phyloP scores from a whole-genome alignment of 2,329 filamentous ascomycete species.

The Botrytis porri region DNA sequence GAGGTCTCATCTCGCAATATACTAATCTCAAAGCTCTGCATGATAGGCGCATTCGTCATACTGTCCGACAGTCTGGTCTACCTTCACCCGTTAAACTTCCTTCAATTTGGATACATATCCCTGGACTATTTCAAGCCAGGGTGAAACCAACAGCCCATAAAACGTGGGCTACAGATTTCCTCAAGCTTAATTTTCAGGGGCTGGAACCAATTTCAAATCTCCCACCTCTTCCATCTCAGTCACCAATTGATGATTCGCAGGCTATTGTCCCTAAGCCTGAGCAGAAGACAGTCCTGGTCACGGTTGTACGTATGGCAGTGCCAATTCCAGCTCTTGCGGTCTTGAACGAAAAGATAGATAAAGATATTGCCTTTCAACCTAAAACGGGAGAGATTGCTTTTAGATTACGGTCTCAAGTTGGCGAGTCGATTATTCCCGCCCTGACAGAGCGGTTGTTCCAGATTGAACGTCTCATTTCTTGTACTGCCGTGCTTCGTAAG shows the following conservation, averaged over 20 bases:
- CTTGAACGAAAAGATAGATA: slow-evolving; percentile 35
- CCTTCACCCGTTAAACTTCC: slow-evolving; percentile 33
- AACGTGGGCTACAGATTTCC: slow-evolving; percentile 57
- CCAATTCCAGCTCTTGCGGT: slow-evolving; percentile 30
- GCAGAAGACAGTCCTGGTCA: slow-evolving; percentile 35
- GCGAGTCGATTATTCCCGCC: slow-evolving; percentile 33
- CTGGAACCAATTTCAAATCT: slow-evolving; percentile 26
- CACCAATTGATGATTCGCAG: neutral
- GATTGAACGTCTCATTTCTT: slow-evolving; percentile 70
- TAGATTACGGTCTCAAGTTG: slow-evolving; percentile 35
- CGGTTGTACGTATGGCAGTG: slow-evolving; percentile 36
- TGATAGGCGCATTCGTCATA: slow-evolving; percentile 28
- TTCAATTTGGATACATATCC: slow-evolving; percentile 32
- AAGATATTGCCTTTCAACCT: slow-evolving; percentile 37
- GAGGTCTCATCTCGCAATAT: slow-evolving; percentile 41
- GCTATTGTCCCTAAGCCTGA: neutral
- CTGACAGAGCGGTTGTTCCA: slow-evolving; percentile 41
- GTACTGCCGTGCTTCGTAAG: slow-evolving; percentile 62
- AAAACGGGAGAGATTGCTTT: slow-evolving; percentile 35
- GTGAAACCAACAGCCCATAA: slow-evolving; percentile 26
- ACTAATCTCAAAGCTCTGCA: slow-evolving; percentile 40
- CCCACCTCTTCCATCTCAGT: neutral
- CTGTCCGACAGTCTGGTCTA: slow-evolving; percentile 34
- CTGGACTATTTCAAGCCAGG: slow-evolving; percentile 32
- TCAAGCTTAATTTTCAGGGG: slow-evolving; percentile 55